Conservation (phyloP, 129 eudicot species). For the Glebionis coronaria region DNA sequence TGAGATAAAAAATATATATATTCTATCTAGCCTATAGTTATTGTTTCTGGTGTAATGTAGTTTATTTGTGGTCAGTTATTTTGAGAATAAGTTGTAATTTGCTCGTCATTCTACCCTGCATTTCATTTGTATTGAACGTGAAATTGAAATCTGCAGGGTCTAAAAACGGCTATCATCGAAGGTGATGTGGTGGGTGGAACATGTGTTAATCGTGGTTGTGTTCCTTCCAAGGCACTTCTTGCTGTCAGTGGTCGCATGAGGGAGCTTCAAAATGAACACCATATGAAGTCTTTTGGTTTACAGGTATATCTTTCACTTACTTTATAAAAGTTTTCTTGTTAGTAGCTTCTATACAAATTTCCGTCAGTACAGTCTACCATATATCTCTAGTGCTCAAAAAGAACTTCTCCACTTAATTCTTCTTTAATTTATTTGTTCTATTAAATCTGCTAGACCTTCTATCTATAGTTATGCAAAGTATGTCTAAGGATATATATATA, state of each 20-base stretch:
- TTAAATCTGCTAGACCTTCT: not conserved
- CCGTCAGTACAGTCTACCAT: no score
- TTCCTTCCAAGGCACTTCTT: constrained; percentile 98
- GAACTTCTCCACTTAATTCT: not conserved
- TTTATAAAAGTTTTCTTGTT: not conserved
- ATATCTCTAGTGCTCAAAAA: not conserved
- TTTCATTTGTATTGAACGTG: constrained; percentile 4
- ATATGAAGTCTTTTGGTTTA: constrained; percentile 92
- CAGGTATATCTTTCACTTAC: constrained; percentile 52
- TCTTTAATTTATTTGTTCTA: not conserved
- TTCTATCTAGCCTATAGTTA: not conserved
- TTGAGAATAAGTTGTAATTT: not conserved
- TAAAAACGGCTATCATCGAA: constrained; percentile 96
- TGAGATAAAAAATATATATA: no score
- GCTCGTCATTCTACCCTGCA: not conserved
- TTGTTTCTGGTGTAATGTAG: constrained; percentile 4
- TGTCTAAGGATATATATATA: not conserved
- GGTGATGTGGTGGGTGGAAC: constrained; percentile 99
- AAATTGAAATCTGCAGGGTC: constrained; percentile 50
- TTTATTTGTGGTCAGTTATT: not conserved
- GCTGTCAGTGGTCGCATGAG: constrained; percentile 99
- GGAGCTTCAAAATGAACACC: constrained; percentile 95
- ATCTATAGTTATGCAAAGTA: not conserved
- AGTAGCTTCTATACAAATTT: not conserved
- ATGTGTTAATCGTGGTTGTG: constrained; percentile 97